phyloP scores from a whole-genome alignment of 495 filamentous ascomycete genomes.

The Usnea hakonensis region DNA sequence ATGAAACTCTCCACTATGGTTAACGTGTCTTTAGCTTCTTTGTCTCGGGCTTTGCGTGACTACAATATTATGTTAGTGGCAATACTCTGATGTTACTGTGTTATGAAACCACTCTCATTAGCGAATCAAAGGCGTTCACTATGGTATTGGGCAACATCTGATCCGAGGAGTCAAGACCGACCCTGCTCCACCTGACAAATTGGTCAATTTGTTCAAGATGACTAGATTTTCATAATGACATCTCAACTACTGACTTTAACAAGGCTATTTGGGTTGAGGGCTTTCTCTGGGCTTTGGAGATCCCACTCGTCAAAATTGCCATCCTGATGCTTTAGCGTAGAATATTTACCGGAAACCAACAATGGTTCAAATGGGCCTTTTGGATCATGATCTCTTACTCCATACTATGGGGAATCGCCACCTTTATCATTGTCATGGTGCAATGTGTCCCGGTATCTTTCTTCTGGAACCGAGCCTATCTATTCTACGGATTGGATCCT shows the following conservation, averaged over 20 bases:
- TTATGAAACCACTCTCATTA: neutral
- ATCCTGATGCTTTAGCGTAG: conserved; percentile 9
- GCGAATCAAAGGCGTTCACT: neutral
- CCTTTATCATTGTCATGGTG: conserved; percentile 6
- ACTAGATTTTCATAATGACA: neutral
- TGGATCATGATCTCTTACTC: neutral
- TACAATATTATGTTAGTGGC: neutral
- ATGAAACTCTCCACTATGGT: too few species aligned
- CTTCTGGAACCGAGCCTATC: conserved; percentile 8
- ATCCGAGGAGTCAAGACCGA: neutral
- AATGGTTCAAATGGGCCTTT: conserved; percentile 1
- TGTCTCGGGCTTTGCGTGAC: neutral
- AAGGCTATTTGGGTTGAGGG: neutral
- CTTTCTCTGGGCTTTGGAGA: neutral
- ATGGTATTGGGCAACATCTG: conserved; percentile 2
- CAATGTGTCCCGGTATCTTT: conserved; percentile 4
- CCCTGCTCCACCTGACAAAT: neutral
- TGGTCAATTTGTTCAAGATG: neutral
- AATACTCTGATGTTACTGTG: neutral
- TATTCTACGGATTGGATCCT: neutral
- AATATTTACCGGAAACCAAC: conserved; percentile 5
- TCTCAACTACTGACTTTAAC: neutral
- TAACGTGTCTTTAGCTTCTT: neutral
- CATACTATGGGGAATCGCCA: neutral
- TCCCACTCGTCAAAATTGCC: conserved; percentile 6